These are phyloP conservation scores for Saccharomyces eubayanus DNA, from an alignment of 805 yeast species.

Conservation along the genomic window DNA sequence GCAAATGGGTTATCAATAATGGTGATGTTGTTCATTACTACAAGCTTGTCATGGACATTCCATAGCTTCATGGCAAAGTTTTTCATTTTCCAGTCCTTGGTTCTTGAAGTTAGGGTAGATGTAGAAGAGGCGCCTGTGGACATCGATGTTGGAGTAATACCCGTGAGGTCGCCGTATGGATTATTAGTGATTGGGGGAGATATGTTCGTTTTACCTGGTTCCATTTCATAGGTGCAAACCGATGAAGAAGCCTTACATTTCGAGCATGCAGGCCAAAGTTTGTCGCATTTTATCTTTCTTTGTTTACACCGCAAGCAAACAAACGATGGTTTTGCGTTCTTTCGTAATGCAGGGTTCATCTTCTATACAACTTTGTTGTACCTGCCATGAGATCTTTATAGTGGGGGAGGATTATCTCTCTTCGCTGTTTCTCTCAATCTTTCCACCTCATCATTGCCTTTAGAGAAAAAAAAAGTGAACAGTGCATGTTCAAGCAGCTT, in stretches of 20 bases:
- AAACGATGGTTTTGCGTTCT: slow-evolving; percentile 8
- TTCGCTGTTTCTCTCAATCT: not conserved
- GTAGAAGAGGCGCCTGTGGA: slow-evolving; percentile 1
- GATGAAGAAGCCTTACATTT: slow-evolving; percentile 8
- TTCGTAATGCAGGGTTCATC: not conserved
- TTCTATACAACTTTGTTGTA: not conserved
- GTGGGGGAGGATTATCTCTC: not conserved
- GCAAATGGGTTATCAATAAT: slow-evolving; percentile 14
- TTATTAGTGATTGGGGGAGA: not conserved
- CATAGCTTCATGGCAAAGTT: slow-evolving; percentile 8
- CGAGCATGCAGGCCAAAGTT: slow-evolving; percentile 14
- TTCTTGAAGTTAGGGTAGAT: not conserved
- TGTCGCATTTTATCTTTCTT: slow-evolving; percentile 18
- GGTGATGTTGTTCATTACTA: slow-evolving; percentile 11
- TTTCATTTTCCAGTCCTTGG: not conserved
- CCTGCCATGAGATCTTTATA: not conserved
- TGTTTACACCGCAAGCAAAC: slow-evolving; percentile 14
- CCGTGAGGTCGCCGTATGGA: not conserved
- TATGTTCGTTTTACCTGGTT: not conserved
- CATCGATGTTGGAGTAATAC: not conserved
- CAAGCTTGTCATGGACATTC: slow-evolving; percentile 13
- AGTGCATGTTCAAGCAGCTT: not conserved
- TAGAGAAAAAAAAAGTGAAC: not conserved
- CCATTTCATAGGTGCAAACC: slow-evolving; percentile 11
- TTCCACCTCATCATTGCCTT: not conserved